Evolutionary conservation across 345 rosid species (phyloP).

Genomic region (Gossypium ekmanianum): DNA sequence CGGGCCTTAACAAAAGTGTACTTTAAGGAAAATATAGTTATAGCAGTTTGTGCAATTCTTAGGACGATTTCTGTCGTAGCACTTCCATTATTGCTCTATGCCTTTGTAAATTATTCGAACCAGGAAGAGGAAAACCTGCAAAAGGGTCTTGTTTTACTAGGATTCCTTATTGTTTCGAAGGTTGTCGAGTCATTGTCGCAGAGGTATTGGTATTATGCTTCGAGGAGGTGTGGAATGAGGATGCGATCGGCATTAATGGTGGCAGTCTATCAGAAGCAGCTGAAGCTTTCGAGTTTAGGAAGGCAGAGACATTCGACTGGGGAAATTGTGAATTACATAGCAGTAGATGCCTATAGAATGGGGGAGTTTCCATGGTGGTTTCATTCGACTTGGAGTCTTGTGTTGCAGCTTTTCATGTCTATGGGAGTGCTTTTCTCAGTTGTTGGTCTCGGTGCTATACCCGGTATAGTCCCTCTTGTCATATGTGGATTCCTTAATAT

Average conservation of each 20-base stretch:
- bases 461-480: constrained; percentile 50
- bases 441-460: constrained; percentile 60
- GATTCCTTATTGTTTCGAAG: constrained; percentile 44
- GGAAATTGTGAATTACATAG: constrained; percentile 69
- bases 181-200: constrained; percentile 61
- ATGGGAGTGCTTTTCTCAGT: constrained; percentile 48
- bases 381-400: constrained; percentile 51
- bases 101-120: constrained; percentile 55
- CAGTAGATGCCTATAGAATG: constrained; percentile 77
- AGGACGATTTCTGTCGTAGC: constrained; percentile 45
- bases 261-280: constrained; percentile 58
- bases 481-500: constrained; percentile 44
- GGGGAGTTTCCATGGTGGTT: constrained; percentile 82
- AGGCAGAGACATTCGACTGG: constrained; percentile 68
- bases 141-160: constrained; percentile 48
- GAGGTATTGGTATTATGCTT: constrained; percentile 62
- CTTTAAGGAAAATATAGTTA: constrained; percentile 49
- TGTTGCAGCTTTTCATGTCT: constrained; percentile 49
- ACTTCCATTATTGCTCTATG: constrained; percentile 60
- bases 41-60: constrained; percentile 43
- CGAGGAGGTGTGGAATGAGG: constrained; percentile 70
- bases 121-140: constrained; percentile 32
- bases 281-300: constrained; percentile 59
- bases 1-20: constrained; percentile 43
- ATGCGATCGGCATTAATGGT: constrained; percentile 75